Percentiles rank a stretch among this genome's conserved stretches.
These are phyloP conservation scores for Verticillium isaacii DNA, from an alignment of 2,329 filamentous ascomycete genomes.

Conservation along the genomic window DNA sequence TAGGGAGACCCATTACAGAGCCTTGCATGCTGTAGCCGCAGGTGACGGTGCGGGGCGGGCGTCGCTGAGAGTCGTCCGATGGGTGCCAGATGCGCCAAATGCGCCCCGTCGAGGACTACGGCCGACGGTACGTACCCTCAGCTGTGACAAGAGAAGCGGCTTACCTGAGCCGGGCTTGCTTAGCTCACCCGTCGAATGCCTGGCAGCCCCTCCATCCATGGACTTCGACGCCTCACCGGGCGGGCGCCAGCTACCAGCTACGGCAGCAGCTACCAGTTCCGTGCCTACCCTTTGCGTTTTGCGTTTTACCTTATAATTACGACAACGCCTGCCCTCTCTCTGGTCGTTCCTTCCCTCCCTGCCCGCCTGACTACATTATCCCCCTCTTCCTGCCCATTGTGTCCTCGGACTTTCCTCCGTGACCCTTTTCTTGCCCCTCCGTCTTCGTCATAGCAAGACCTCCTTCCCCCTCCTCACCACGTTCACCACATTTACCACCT, in stretches of 20 bases:
- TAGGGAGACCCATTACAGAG: neutral
- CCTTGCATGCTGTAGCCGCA: neutral
- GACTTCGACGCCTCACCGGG: neutral
- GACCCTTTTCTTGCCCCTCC: neutral
- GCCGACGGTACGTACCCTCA: neutral
- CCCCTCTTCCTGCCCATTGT: neutral
- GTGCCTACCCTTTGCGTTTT: neutral
- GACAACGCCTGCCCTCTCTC: constrained; percentile 10
- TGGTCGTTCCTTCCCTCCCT: neutral
- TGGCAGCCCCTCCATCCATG: neutral
- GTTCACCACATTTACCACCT: neutral
- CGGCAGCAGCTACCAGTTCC: too few relatives aligned
- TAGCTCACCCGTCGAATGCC: neutral
- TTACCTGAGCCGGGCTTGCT: neutral
- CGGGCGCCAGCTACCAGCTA: neutral
- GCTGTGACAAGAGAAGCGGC: neutral
- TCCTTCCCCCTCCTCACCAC: neutral
- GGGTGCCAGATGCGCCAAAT: neutral
- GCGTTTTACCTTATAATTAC: constrained; percentile 4
- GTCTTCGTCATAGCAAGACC: constrained; percentile 1
- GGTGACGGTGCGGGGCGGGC: neutral
- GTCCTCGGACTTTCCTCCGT: neutral
- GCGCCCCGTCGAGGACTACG: neutral
- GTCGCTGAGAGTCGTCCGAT: neutral
- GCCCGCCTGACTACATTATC: neutral